Evolutionary conservation across 2,329 filamentous ascomycete species (phyloP).

Genomic region (Diaporthe ampelina): DNA sequence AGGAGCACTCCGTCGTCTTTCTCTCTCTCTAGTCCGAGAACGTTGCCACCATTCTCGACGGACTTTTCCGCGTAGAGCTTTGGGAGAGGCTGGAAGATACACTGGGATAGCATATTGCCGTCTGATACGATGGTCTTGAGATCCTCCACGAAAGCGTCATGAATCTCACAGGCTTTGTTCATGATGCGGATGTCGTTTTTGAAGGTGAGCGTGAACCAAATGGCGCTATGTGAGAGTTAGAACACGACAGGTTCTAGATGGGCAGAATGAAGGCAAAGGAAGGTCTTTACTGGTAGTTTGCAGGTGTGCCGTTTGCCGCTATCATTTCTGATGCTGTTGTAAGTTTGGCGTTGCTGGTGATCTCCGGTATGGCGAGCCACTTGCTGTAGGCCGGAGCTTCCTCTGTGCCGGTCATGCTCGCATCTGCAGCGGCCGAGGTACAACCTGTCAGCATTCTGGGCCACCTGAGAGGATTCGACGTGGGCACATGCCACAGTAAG

Average conservation of each 20-base stretch:
- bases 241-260: accelerated
- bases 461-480: not conserved
- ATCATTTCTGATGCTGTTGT: not conserved
- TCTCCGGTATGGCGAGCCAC: not conserved
- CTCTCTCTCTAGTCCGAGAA: constrained; percentile 44
- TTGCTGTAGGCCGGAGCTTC: not conserved
- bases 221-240: constrained; percentile 44
- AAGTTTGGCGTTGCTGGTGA: not conserved
- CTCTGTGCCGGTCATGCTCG: not conserved
- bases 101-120: constrained; percentile 45
- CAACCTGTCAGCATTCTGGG: not conserved
- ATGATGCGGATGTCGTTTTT: constrained; percentile 54
- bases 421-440: not conserved
- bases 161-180: constrained; percentile 50
- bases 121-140: constrained; percentile 42
- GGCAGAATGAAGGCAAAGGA: accelerated
- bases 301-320: not conserved
- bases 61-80: constrained; percentile 30
- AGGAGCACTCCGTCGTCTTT: constrained; percentile 43
- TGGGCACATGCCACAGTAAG: not conserved
- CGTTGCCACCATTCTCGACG: constrained; percentile 43
- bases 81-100: constrained; percentile 47
- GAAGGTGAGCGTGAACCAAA: constrained; percentile 54
- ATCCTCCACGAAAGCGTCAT: constrained; percentile 47
- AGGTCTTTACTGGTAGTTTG: not conserved